Evolutionary conservation across 1,139 yeast species (phyloP), one percentile per base, ranked within the genome.

Genomic region (Sugiyamaella novakii): DNA sequence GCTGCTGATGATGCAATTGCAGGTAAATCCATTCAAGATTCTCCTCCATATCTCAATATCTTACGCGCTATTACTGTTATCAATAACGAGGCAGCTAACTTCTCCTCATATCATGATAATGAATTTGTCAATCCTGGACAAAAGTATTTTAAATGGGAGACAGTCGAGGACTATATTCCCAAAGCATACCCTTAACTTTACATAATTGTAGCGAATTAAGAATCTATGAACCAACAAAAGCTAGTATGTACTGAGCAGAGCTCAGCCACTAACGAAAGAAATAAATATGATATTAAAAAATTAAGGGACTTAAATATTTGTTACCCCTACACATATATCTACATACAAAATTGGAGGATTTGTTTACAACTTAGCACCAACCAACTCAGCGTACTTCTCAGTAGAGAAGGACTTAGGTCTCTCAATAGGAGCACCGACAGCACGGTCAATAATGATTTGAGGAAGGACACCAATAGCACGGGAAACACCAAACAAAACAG

Each of bases 391-490:
- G 58, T 69, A 68, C 65, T 69, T 71, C 65, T 69, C 74, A 47
- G 76, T 72, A 47, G 74, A 69, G 74, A 72, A 71, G 46, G 74
- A 69, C 74, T 78, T 78, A 63, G 84, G 84, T 64, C 84, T 76
- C 67, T 80, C 84, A 56, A 80, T 79, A 49, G 84, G 84, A 58
- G 78, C 66, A 24, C 84, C 84, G 39, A 75, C 67, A 43, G 79
- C 76, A 52, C 84, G 73, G 69, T 80, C 84, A 75, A 81, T 78
- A 55, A 80, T 75, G 62, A 79, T 68, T 67, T 80, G 84, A 37
- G 81, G 74, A 53, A 79, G 64, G 28, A 80, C 81, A 52, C 83
- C 83, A 53, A 79, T 66, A 37, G 83, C 75, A 59, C 83, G 77
- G 37, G 82, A 74, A 38, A 79, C 81, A 55, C 81, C 83, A 62